Percentiles rank a stretch among this genome's conserved stretches.
Conservation (phyloP, 768 basidiomycete species). For the Trametes cinnabarina region DNA sequence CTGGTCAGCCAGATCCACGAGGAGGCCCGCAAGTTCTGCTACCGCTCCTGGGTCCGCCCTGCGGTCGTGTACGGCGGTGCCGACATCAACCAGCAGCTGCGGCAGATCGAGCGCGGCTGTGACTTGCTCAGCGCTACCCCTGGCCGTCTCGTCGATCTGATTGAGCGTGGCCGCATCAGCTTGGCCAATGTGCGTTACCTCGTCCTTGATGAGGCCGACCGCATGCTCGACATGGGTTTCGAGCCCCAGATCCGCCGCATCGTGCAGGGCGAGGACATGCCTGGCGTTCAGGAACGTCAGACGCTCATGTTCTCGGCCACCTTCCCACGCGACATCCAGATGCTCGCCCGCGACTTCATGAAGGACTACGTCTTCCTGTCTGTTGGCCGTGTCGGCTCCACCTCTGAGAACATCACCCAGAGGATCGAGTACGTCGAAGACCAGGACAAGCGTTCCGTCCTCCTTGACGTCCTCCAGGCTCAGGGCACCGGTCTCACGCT, state of each 20-base stretch:
- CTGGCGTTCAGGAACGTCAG: constrained; percentile 85
- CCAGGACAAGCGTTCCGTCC: constrained; percentile 91
- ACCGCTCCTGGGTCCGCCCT: constrained; percentile 98
- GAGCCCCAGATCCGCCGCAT: constrained; percentile 98
- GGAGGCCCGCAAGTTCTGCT: constrained; percentile 97
- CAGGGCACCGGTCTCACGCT: constrained; percentile 80
- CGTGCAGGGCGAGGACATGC: constrained; percentile 98
- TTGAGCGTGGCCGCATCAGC: constrained; percentile 96
- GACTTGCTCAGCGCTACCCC: constrained; percentile 97
- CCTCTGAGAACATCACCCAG: constrained; percentile 99
- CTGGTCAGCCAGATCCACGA: constrained; percentile 99
- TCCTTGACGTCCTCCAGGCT: constrained; percentile 89
- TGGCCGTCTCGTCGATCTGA: constrained; percentile 96
- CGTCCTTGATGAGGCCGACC: constrained; percentile 98
- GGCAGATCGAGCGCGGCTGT: constrained; percentile 93
- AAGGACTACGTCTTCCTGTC: constrained; percentile 99
- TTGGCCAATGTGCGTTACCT: constrained; percentile 96
- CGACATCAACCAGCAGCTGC: constrained; percentile 94
- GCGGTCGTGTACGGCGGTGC: constrained; percentile 99
- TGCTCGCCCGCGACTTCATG: constrained; percentile 92
- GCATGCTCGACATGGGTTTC: constrained; percentile 99
- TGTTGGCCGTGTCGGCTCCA: constrained; percentile 96
- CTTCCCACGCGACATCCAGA: constrained; percentile 98
- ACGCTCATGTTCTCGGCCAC: constrained; percentile 99
- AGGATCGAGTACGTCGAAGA: constrained; percentile 99